phyloP scores from a whole-genome alignment of 371 early-diverging fungal genomes.

The Mortierella sp. region DNA sequence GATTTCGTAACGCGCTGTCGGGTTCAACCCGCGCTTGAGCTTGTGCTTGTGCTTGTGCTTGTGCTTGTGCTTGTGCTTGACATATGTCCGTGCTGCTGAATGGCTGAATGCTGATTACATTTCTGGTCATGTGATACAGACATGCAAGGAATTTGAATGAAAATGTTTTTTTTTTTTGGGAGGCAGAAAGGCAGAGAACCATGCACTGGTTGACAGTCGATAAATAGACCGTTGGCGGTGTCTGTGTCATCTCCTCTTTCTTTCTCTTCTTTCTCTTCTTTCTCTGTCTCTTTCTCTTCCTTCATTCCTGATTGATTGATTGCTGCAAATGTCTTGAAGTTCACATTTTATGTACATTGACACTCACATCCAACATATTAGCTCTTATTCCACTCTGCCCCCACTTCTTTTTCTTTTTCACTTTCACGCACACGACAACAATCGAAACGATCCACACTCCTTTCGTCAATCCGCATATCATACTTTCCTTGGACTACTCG shows the following conservation, averaged over 20 bases:
- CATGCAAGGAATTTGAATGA: background rate
- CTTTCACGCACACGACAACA: slow-evolving; percentile 1
- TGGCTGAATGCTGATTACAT: no score
- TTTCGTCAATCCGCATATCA: background rate
- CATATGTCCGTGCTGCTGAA: background rate
- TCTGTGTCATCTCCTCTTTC: no score
- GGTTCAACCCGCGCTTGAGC: background rate
- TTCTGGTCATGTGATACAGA: background rate
- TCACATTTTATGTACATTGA: background rate
- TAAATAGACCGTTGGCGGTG: background rate
- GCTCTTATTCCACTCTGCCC: background rate
- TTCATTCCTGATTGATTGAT: background rate
- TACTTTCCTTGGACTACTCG: no score
- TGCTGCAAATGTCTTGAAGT: background rate
- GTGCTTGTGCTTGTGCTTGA: no score
- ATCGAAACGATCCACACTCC: background rate
- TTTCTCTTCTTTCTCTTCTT: background rate
- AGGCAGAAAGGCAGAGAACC: no score
- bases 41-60: no score
- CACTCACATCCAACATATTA: background rate
- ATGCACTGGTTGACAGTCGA: no score
- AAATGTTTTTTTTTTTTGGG: background rate
- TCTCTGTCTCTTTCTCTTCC: background rate
- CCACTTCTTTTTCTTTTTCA: background rate
- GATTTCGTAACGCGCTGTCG: background rate